Base-by-base conservation (phyloP, 1,284 basidiomycete genomes). In the Cutaneotrichosporon sp. region DNA sequence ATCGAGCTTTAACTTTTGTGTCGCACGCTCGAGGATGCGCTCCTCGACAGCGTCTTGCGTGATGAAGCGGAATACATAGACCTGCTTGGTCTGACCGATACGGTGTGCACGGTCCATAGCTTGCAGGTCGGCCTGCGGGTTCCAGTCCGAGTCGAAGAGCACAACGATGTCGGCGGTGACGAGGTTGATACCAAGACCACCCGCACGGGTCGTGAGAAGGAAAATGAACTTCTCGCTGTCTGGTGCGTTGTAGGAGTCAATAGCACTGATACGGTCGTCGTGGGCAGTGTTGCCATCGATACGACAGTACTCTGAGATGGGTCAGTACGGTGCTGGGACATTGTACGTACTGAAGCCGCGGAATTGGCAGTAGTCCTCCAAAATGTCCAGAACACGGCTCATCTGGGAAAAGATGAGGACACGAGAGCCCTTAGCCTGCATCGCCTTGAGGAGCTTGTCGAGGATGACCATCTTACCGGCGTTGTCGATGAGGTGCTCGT, bases 31-130 rank as follows among this genome's bases (percentile, higher is more conserved):
- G 17, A 98, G 76, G 81, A 98, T 96, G 32, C 94, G 85, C 76
- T 98, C 96, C 75, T 98, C 96, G 25, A 98, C 92, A 45, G 91
- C 93, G 46, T 87, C 80, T 69, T 97, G 92, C 0, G 96, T 97
- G 64, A 99, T 89, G 73, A 98, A 97, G 24, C 94, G 81, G 80
- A 93, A 99, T 1, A 98, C 96, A 67, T 94, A 96, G 17, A 97
- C 94, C 75, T 98, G 94, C 76, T 97, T 97, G 46, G 89, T 97
- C 77, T 97, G 96, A 3, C 94, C 94, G 59, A 98, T 97, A 63
- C 94, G 89, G 76, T 98, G 94, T 0, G 94, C 94, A 61, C 94
- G 88, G 71, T 98, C 94, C 96, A 98, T 97, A 6, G 96, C 96
- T 73, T 98, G 96, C 51, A 98, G 74, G 78, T 99, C 96, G 4